Conservation (phyloP, 2,329 filamentous ascomycete species). For the Penicillium sp. region DNA sequence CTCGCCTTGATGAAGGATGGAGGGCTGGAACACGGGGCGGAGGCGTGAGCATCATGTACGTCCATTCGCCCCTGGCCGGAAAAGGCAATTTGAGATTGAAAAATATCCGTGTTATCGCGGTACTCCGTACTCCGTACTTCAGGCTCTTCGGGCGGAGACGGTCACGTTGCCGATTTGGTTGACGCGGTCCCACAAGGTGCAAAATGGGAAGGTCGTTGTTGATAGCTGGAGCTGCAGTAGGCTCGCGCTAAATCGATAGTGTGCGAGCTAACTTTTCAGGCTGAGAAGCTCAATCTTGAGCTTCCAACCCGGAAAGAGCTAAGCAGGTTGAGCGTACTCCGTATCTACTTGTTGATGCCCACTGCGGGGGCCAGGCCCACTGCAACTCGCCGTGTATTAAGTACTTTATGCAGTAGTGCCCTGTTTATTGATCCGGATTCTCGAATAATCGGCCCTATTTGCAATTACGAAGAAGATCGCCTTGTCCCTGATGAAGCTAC, state of each 20-base stretch:
- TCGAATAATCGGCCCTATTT: too few species aligned
- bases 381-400: background rate
- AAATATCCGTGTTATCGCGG: background rate
- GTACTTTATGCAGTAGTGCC: background rate
- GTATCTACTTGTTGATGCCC: background rate
- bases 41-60: background rate
- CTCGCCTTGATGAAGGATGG: background rate
- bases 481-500: too few species aligned
- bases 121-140: background rate
- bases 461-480: too few species aligned
- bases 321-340: background rate
- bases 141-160: background rate
- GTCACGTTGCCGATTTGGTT: constrained; percentile 5
- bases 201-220: constrained; percentile 1
- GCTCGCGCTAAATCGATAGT: background rate
- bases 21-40: background rate
- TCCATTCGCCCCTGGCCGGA: background rate
- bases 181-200: constrained; percentile 7
- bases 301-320: background rate
- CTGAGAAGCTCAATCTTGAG: background rate
- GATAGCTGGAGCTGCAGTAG: background rate
- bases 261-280: background rate
- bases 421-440: too few species aligned
- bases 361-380: background rate
- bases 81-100: background rate